Conservation (phyloP, 73 alveolate genomes). For the Tetrahymena malaccensis region DNA sequence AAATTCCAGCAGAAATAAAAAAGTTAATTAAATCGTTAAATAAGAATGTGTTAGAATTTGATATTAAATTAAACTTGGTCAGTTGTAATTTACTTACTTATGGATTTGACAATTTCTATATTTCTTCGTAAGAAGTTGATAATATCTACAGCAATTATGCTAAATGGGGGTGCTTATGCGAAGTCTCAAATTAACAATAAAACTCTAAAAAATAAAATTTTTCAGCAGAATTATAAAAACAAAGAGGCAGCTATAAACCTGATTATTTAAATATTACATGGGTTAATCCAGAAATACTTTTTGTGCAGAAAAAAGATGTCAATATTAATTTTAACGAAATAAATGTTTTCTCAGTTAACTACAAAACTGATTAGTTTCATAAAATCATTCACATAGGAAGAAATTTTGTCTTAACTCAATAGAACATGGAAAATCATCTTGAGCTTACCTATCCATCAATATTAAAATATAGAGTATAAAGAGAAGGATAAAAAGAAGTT, state of each 20-base stretch:
- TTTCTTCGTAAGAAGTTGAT: background rate
- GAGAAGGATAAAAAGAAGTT: background rate
- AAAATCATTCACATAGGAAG: background rate
- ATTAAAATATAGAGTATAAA: background rate
- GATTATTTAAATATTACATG: background rate
- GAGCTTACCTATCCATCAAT: background rate
- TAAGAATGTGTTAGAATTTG: background rate
- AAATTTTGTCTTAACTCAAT: background rate
- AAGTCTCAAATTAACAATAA: background rate
- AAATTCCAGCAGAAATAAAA: background rate
- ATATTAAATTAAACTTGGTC: background rate
- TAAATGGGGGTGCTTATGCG: background rate
- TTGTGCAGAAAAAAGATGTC: background rate
- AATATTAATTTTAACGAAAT: background rate
- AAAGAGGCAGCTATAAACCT: background rate
- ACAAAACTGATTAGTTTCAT: background rate
- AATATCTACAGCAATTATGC: background rate
- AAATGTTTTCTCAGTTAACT: background rate
- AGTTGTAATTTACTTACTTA: background rate
- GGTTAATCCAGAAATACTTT: background rate
- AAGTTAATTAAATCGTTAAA: background rate
- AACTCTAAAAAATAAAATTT: background rate
- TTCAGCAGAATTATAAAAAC: background rate
- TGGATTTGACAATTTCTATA: background rate
- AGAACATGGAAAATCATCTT: background rate